Conservation (phyloP, 176 grass and related monocot genomes). For the Cenchrus purpureus region DNA sequence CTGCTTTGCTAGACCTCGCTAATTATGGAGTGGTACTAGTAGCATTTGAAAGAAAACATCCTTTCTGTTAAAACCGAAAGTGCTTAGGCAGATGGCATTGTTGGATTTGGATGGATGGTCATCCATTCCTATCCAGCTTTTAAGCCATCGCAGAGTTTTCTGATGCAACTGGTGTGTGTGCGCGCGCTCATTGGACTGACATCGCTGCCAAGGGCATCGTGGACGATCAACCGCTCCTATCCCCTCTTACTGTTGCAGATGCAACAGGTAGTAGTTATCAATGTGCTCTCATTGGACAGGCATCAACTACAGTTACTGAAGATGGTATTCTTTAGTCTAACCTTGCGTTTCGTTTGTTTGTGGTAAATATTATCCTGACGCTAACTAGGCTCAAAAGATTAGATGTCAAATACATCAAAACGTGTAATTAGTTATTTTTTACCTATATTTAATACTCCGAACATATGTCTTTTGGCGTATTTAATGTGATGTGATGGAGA, state of each 20-base stretch:
- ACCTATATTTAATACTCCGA: no score
- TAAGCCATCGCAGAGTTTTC: background rate
- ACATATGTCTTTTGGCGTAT: no score
- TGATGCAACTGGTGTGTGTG: background rate
- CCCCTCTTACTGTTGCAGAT: background rate
- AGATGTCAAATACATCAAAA: no score
- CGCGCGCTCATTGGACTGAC: conserved; percentile 21
- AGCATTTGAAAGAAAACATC: background rate
- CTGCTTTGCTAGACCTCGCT: background rate
- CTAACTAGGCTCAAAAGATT: no score
- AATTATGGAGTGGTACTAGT: no score
- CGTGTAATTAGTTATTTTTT: no score
- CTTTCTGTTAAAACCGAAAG: background rate
- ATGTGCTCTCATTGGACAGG: conserved; percentile 14
- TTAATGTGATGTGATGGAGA: no score
- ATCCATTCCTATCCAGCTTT: conserved; percentile 24
- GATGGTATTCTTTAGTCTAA: conserved; percentile 2
- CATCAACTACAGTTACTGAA: conserved; percentile 8
- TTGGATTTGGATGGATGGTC: background rate
- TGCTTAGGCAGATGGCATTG: background rate
- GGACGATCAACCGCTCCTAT: conserved; percentile 29
- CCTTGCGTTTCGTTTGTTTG: no score
- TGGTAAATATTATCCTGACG: no score
- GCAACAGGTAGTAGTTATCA: conserved; percentile 3
- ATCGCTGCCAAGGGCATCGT: conserved; percentile 13